Percentiles rank a stretch among this genome's conserved stretches.
phyloP scores from a whole-genome alignment of 768 basidiomycete genomes.

The Amanita muscaria region DNA sequence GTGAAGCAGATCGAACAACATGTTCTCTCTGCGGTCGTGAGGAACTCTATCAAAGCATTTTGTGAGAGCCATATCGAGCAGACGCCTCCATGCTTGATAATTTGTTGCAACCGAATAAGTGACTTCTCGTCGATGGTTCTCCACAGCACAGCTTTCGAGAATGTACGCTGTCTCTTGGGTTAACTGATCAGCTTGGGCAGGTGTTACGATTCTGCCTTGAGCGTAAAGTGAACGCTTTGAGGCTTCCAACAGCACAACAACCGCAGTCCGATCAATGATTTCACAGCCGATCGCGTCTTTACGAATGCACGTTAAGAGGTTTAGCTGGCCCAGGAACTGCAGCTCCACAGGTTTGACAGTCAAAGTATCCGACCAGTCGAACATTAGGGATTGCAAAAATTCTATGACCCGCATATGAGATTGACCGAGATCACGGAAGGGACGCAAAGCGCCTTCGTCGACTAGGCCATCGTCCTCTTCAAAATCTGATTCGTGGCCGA shows the following conservation, averaged over 20 bases:
- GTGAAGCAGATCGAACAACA: conserved; percentile 85
- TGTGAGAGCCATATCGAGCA: conserved; percentile 77
- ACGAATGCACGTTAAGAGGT: conserved; percentile 63
- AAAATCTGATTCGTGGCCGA: conserved; percentile 52
- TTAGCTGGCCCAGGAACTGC: conserved; percentile 55
- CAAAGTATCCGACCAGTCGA: conserved; percentile 81
- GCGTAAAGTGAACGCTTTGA: conserved; percentile 55
- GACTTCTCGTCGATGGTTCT: conserved; percentile 83
- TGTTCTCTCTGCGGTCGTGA: conserved; percentile 74
- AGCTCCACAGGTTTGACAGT: conserved; percentile 47
- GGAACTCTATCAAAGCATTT: conserved; percentile 83
- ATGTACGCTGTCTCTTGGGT: conserved; percentile 66
- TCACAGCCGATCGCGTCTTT: conserved; percentile 69
- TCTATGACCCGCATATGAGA: conserved; percentile 83
- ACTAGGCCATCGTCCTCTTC: conserved; percentile 35
- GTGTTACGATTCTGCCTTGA: conserved; percentile 57
- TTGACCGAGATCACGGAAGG: conserved; percentile 71
- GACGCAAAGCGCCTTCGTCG: conserved; percentile 28
- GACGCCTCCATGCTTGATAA: conserved; percentile 77
- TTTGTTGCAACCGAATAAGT: conserved; percentile 58
- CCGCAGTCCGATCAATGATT: conserved; percentile 64
- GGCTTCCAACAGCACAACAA: conserved; percentile 59
- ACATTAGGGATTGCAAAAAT: conserved; percentile 76
- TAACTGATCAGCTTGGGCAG: conserved; percentile 57
- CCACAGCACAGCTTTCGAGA: conserved; percentile 74